Evolutionary conservation across 768 basidiomycete genomes (phyloP).

Genomic region (Boletus reticulatus): DNA sequence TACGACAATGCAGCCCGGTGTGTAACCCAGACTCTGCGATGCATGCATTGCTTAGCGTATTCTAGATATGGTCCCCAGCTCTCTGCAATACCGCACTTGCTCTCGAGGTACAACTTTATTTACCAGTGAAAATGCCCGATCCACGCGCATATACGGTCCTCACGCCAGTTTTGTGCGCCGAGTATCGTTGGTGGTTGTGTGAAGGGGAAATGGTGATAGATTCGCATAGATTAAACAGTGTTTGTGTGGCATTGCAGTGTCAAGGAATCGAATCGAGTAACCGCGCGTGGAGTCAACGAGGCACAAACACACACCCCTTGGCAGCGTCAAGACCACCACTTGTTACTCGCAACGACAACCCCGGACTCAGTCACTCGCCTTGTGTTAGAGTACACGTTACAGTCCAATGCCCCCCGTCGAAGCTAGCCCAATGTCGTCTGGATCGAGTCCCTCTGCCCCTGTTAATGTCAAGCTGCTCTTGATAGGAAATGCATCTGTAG

Average conservation of each 20-base stretch:
- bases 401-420: slow-evolving; percentile 20
- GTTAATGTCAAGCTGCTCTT: slow-evolving; percentile 82
- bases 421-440: slow-evolving; percentile 22
- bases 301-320: background rate
- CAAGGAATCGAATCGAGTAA: slow-evolving; percentile 8
- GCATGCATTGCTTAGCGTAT: background rate
- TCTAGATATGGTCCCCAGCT: slow-evolving; percentile 86
- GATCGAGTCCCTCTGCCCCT: slow-evolving; percentile 25
- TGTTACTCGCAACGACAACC: slow-evolving; percentile 2
- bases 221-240: background rate
- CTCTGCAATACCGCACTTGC: slow-evolving; percentile 88
- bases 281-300: slow-evolving; percentile 20
- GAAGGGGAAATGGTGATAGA: background rate
- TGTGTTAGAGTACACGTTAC: background rate
- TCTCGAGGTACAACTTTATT: slow-evolving; percentile 85
- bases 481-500: slow-evolving; percentile 88
- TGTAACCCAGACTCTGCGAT: slow-evolving; percentile 7
- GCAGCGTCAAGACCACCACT: background rate
- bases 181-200: background rate
- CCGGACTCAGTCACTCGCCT: background rate
- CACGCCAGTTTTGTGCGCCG: background rate
- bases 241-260: slow-evolving; percentile 7
- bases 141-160: background rate
- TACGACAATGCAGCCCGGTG: slow-evolving; percentile 95
- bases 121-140: slow-evolving; percentile 48